Evolutionary conservation across 106 monocot genomes (phyloP).

Genomic region (Dioscorea zingiberensis): DNA sequence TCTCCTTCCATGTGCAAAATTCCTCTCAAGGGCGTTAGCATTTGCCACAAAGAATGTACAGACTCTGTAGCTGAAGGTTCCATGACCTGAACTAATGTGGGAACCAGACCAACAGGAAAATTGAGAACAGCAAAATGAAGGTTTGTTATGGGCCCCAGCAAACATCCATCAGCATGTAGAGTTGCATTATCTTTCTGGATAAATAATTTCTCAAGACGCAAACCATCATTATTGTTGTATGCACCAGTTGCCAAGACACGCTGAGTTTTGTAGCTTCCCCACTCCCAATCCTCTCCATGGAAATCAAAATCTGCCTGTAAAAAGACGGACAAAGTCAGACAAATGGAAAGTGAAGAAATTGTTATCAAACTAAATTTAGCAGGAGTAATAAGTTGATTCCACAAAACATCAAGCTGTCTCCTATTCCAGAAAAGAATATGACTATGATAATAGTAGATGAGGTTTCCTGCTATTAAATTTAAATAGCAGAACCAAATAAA

Average conservation of each 20-base stretch:
- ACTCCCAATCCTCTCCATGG: constrained; percentile 98
- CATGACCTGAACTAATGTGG: constrained; percentile 81
- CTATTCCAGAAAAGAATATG: too few relatives aligned
- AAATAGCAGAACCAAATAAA: too few relatives aligned
- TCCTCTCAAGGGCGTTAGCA: constrained; percentile 82
- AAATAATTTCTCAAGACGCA: constrained; percentile 90
- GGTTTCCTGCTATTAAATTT: too few relatives aligned
- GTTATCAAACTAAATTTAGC: too few relatives aligned
- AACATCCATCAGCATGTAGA: constrained; percentile 94
- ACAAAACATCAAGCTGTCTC: too few relatives aligned
- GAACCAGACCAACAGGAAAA: constrained; percentile 89
- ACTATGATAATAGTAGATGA: too few relatives aligned
- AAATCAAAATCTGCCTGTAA: constrained; percentile 94
- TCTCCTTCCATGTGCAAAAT: constrained; percentile 99
- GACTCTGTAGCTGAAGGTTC: constrained; percentile 67
- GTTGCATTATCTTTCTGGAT: constrained; percentile 98
- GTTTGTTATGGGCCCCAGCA: constrained; percentile 83
- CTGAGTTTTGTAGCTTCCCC: constrained; percentile 90
- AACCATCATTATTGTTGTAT: constrained; percentile 88
- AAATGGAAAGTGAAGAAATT: too few relatives aligned
- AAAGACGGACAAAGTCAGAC: background rate
- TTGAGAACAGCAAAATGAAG: constrained; percentile 99
- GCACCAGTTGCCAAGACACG: constrained; percentile 67
- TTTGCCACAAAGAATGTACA: constrained; percentile 66
- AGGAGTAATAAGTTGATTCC: too few relatives aligned